Evolutionary conservation across 495 filamentous ascomycete genomes (phyloP).

Genomic region (Penicillium flavigenum): DNA sequence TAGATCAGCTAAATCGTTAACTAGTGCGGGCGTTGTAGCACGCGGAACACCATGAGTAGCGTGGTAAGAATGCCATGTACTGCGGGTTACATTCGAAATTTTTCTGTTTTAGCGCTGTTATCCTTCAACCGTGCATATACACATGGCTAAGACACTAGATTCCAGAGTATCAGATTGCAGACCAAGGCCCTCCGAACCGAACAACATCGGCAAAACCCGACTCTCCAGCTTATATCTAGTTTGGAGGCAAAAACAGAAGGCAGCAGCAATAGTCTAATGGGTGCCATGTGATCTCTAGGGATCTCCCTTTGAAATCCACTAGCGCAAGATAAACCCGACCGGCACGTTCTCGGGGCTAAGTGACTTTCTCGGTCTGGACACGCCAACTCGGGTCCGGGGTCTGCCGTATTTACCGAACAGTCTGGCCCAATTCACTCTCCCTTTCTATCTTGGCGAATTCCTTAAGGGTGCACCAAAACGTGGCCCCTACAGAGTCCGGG

Average conservation of each 20-base stretch:
- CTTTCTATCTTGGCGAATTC: not conserved
- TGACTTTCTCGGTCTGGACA: conserved; percentile 12
- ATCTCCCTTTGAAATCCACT: not conserved
- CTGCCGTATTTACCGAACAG: conserved; percentile 23
- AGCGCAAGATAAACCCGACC: conserved; percentile 5
- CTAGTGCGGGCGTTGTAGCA: conserved; percentile 1
- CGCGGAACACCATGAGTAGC: not conserved
- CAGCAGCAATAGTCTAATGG: not conserved
- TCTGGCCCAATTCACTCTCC: conserved; percentile 13
- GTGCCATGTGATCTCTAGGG: conserved; percentile 4
- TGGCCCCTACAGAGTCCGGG: conserved; percentile 9
- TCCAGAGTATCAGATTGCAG: conserved; percentile 9
- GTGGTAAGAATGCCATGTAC: not conserved
- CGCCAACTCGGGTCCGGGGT: conserved; percentile 21
- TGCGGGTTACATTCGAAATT: not conserved
- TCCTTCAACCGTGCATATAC: conserved; percentile 7
- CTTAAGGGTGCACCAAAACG: conserved; percentile 5
- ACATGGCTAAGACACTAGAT: not conserved
- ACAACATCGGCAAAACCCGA: conserved; percentile 1
- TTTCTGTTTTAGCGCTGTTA: conserved; percentile 7
- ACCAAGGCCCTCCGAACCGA: conserved; percentile 5
- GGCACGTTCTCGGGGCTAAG: conserved; percentile 9
- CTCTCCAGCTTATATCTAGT: not conserved
- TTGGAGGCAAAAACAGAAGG: not conserved
- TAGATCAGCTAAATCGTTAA: not conserved